phyloP scores from a whole-genome alignment of 2,329 filamentous ascomycete species.

The Exophiala oligosperma region DNA sequence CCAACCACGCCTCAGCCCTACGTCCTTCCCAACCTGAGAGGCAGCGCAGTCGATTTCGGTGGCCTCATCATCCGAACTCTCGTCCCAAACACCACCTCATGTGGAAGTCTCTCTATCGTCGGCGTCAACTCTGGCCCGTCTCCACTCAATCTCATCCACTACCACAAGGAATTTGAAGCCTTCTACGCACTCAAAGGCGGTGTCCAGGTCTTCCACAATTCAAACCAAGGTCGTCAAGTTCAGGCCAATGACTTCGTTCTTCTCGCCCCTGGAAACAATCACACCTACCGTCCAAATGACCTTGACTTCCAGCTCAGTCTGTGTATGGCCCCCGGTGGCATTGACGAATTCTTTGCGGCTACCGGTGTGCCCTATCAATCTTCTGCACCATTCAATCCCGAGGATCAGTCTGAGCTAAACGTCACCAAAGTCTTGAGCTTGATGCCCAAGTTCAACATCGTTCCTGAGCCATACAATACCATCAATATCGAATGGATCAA shows the following conservation, averaged over 20 bases:
- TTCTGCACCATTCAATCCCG: constrained; percentile 17
- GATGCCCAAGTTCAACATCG: constrained; percentile 22
- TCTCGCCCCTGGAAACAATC: constrained; percentile 25
- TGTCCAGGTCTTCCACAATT: constrained; percentile 24
- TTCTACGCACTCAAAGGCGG: constrained; percentile 25
- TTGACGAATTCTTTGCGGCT: constrained; percentile 21
- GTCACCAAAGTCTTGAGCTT: constrained; percentile 21
- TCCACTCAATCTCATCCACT: constrained; percentile 21
- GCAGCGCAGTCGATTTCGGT: constrained; percentile 21
- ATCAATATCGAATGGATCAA: constrained; percentile 25
- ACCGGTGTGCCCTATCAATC: constrained; percentile 18
- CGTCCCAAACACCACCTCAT: constrained; percentile 21
- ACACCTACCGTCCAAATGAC: constrained; percentile 24
- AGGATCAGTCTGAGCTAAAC: constrained; percentile 18
- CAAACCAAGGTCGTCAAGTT: constrained; percentile 20
- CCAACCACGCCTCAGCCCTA: constrained; percentile 21
- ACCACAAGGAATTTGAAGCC: constrained; percentile 23
- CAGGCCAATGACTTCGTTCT: constrained; percentile 23
- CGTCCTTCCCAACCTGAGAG: constrained; percentile 23
- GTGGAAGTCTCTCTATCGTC: constrained; percentile 18
- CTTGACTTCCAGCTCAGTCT: constrained; percentile 22
- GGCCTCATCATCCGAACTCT: constrained; percentile 23
- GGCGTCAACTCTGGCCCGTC: constrained; percentile 20
- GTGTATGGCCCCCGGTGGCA: constrained; percentile 20
- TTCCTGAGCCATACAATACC: constrained; percentile 17